These are phyloP conservation scores for Amesomyces nigricolor DNA, from an alignment of 2,329 filamentous ascomycete genomes.

Conservation along the genomic window DNA sequence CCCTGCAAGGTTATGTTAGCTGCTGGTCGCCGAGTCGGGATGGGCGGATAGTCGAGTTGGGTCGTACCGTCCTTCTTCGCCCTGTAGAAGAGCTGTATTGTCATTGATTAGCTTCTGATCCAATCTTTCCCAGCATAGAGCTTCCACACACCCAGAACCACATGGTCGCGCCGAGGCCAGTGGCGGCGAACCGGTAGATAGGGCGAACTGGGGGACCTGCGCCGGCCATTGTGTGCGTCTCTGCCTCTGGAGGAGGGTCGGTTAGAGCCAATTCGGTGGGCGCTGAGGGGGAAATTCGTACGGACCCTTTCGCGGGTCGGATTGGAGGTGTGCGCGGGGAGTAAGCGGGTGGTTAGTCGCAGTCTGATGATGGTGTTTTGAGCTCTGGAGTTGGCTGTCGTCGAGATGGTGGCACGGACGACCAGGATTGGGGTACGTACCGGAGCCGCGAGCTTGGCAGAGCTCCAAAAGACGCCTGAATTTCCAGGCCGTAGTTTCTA, in stretches of 20 bases:
- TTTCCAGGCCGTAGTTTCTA: conserved; percentile 5
- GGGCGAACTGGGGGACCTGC: conserved; percentile 43
- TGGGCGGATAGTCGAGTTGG: not conserved
- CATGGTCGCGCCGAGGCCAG: conserved; percentile 88
- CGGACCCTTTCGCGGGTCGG: conserved; percentile 7
- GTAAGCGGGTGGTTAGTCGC: conserved; percentile 6
- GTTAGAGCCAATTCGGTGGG: conserved; percentile 7
- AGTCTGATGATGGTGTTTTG: not conserved
- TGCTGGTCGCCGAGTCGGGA: not conserved
- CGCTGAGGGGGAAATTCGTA: not conserved
- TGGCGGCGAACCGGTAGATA: conserved; percentile 80
- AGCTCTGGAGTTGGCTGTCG: conserved; percentile 4
- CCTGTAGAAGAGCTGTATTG: conserved; percentile 73
- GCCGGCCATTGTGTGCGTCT: conserved; percentile 33
- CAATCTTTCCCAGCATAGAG: not conserved
- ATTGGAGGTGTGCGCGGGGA: conserved; percentile 9
- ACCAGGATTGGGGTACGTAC: conserved; percentile 18
- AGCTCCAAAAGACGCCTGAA: not conserved
- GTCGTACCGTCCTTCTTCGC: conserved; percentile 82
- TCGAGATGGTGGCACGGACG: not conserved
- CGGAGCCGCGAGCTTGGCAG: not conserved
- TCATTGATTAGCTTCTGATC: not conserved
- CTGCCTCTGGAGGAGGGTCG: conserved; percentile 8
- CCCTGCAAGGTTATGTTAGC: conserved; percentile 35
- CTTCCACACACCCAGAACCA: conserved; percentile 85